Conservation (phyloP, 1,139 yeast species). For the Hyphopichia buzzinii region DNA sequence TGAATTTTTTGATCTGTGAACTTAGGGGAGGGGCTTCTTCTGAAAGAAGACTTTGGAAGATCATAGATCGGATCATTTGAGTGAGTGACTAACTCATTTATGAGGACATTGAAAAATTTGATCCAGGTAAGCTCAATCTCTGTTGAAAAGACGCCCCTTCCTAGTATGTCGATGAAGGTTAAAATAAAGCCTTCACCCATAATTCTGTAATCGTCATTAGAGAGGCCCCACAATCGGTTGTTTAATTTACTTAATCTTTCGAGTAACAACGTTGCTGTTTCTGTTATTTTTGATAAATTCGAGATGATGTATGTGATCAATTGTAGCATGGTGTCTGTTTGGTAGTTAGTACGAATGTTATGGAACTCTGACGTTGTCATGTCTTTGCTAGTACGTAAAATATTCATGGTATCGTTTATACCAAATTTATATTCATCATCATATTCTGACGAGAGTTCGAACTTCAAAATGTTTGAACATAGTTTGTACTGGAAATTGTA, state of each 20-base stretch:
- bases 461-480: slow-evolving; percentile 2
- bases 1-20: not conserved
- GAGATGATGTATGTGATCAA: slow-evolving; percentile 17
- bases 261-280: not conserved
- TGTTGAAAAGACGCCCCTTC: slow-evolving; percentile 9
- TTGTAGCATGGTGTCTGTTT: slow-evolving; percentile 17
- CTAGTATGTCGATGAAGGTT: slow-evolving; percentile 15
- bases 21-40: not conserved
- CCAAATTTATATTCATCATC: slow-evolving; percentile 1
- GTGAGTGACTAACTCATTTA: slow-evolving; percentile 12
- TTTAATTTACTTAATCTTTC: slow-evolving; percentile 16
- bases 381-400: slow-evolving; percentile 1
- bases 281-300: slow-evolving; percentile 8
- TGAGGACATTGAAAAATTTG: slow-evolving; percentile 15
- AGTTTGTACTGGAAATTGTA: slow-evolving; percentile 3
- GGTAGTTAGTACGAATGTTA: slow-evolving; percentile 14
- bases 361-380: slow-evolving; percentile 7
- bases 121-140: slow-evolving; percentile 14
- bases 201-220: slow-evolving; percentile 12
- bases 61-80: not conserved
- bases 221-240: slow-evolving; percentile 19
- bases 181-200: slow-evolving; percentile 22
- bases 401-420: not conserved
- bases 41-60: not conserved
- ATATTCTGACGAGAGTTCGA: not conserved